Base-by-base conservation (phyloP, 2,329 filamentous ascomycete genomes). In the Acarospora socialis region DNA sequence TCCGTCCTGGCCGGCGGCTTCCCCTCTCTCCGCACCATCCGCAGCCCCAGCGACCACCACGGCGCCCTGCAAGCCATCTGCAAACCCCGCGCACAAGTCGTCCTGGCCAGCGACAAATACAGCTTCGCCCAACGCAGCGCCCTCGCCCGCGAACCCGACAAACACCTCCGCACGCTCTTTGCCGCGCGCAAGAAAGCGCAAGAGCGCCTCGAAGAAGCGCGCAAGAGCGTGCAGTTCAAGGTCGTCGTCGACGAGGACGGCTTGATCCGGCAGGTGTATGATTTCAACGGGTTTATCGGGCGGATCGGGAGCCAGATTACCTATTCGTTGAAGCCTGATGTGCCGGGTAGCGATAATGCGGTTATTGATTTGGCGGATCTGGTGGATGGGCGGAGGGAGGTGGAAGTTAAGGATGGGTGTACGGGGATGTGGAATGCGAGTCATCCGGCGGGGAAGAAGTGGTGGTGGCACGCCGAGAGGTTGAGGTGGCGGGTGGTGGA, bases 11-110 rank as follows among this genome's bases (percentile, higher is more conserved):
- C 66, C 1, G 57, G 58, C 4, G 72, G 71, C 0, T 81, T 86
- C 45, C 79, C 80, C 0, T 50, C 56, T 0, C 61, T 86, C 7
- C 59, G 57, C 7, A 57, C 49, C 2, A 54, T 84, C 12, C 70
- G 79, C 33, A 62, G 71, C 0, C 80, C 77, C 1, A 71, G 71
- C 35, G 80, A 86, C 41, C 68, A 76, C 1, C 68, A 80, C 4
- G 80, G 78, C 16, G 43, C 69, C 5, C 71, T 84, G 39, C 80
- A 86, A 53, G 55, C 61, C 1, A 62, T 83, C 1, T 86, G 80
- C 51, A 66, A 65, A 25, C 78, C 78, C 1, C 56, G 65, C 3
- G 66, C 68, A 18, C 61, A 62, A 18, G 58, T 70, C 13, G 63
- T 72, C 23, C 55, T 67, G 14, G 59, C 65, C 1, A 54, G 53